Evolutionary conservation across 140 eudicot species (phyloP).

Genomic region (Senecio squalidus): DNA sequence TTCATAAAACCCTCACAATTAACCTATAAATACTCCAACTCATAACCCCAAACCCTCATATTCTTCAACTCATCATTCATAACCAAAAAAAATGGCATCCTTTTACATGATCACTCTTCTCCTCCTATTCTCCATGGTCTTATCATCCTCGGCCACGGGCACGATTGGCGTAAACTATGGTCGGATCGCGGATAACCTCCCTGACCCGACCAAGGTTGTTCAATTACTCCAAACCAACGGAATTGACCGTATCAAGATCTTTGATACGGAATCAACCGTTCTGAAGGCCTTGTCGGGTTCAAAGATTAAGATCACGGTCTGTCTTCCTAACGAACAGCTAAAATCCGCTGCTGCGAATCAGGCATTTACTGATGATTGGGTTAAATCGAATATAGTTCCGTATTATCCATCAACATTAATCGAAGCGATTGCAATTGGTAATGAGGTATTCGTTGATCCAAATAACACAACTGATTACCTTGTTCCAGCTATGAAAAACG

Average conservation of each 20-base stretch:
- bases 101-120: background rate
- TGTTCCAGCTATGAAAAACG: slow-evolving; percentile 84
- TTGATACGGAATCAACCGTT: slow-evolving; percentile 68
- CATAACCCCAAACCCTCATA: too few species aligned
- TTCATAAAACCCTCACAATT: slow-evolving; percentile 3
- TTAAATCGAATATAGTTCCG: slow-evolving; percentile 52
- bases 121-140: slow-evolving; percentile 11
- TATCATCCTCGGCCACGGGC: slow-evolving; percentile 38
- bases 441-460: slow-evolving; percentile 79
- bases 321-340: slow-evolving; percentile 73
- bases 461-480: slow-evolving; percentile 46
- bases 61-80: background rate
- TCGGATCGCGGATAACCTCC: slow-evolving; percentile 75
- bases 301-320: slow-evolving; percentile 59
- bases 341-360: slow-evolving; percentile 64
- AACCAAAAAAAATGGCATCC: slow-evolving; percentile 1
- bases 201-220: slow-evolving; percentile 67
- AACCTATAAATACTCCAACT: slow-evolving; percentile 14
- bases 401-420: slow-evolving; percentile 50
- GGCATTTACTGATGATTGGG: slow-evolving; percentile 74
- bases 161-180: slow-evolving; percentile 79
- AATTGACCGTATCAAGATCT: slow-evolving; percentile 56
- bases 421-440: slow-evolving; percentile 81
- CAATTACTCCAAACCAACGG: slow-evolving; percentile 66
- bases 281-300: slow-evolving; percentile 68